Evolutionary conservation across 2,329 filamentous ascomycete genomes (phyloP).

Genomic region (Neurospora sp.): DNA sequence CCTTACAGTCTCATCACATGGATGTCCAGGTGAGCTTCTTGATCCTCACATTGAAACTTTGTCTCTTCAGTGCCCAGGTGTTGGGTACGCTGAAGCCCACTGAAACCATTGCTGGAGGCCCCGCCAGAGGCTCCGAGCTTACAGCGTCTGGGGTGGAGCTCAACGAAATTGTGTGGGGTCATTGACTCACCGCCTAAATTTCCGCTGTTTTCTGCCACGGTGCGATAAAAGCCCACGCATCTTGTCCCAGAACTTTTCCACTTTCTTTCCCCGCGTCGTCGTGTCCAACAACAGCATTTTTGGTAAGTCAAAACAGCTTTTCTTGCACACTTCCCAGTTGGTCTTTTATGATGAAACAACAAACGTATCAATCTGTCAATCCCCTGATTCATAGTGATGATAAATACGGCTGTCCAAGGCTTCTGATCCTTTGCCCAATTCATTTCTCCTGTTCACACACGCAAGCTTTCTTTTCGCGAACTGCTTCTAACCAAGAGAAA

Average conservation of each 20-base stretch:
- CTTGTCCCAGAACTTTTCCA: neutral
- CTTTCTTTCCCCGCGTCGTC: constrained; percentile 5
- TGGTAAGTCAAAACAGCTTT: constrained; percentile 15
- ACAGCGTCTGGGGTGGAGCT: neutral
- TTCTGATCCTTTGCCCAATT: constrained; percentile 25
- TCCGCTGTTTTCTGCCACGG: constrained; percentile 3
- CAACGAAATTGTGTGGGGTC: neutral
- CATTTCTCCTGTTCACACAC: constrained; percentile 1
- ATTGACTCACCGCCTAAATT: constrained; percentile 2
- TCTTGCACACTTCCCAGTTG: constrained; percentile 1
- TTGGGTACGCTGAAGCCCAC: neutral
- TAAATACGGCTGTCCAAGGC: constrained; percentile 18
- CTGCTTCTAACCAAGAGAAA: constrained; percentile 10
- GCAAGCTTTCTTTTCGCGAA: neutral
- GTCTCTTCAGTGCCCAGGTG: neutral
- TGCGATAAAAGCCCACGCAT: constrained; percentile 3
- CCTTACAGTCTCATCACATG: neutral
- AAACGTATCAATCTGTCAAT: constrained; percentile 48
- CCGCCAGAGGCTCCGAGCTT: neutral
- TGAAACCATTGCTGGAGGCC: neutral
- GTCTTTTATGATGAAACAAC: constrained; percentile 35
- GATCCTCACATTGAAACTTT: neutral
- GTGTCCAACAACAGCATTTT: constrained; percentile 14
- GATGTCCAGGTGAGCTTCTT: neutral
- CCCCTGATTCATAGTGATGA: constrained; percentile 41